Evolutionary conservation across 441 rosid species (phyloP).

Genomic region (Erodium texanum): DNA sequence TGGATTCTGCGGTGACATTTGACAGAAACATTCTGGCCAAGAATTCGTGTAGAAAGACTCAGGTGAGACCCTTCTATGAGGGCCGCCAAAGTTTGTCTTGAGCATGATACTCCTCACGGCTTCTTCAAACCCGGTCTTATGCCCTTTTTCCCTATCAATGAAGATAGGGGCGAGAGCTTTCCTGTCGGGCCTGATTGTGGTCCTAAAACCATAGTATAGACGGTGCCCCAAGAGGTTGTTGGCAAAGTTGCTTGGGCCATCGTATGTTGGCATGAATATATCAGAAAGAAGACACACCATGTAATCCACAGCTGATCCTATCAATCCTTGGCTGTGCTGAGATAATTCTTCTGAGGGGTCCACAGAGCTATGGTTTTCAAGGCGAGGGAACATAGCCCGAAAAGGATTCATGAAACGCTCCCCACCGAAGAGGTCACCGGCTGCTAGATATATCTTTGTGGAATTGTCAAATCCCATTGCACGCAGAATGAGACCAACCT

Average conservation of each 20-base stretch:
- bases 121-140: slow-evolving; percentile 57
- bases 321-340: slow-evolving; percentile 53
- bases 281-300: slow-evolving; percentile 98
- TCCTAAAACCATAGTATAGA: slow-evolving; percentile 88
- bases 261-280: slow-evolving; percentile 94
- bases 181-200: slow-evolving; percentile 86
- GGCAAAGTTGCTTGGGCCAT: slow-evolving; percentile 98
- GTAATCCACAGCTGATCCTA: slow-evolving; percentile 99
- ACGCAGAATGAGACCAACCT: slow-evolving; percentile 86
- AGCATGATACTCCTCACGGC: slow-evolving; percentile 73
- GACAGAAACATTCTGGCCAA: slow-evolving; percentile 98
- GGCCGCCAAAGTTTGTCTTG: slow-evolving; percentile 85
- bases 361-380: slow-evolving; percentile 89
- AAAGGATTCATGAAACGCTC: slow-evolving; percentile 84
- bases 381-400: slow-evolving; percentile 64
- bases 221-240: slow-evolving; percentile 96
- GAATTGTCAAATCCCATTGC: slow-evolving; percentile 88
- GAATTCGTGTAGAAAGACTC: slow-evolving; percentile 93
- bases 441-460: slow-evolving; percentile 82
- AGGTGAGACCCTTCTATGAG: slow-evolving; percentile 72
- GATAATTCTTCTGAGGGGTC: slow-evolving; percentile 66
- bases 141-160: slow-evolving; percentile 63
- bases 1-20: slow-evolving; percentile 46
- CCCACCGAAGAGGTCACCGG: slow-evolving; percentile 94
- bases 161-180: slow-evolving; percentile 82